Evolutionary conservation across 1,284 basidiomycete species (phyloP), one percentile per base, ranked within the genome.

Genomic region (Moniliella sp.): DNA sequence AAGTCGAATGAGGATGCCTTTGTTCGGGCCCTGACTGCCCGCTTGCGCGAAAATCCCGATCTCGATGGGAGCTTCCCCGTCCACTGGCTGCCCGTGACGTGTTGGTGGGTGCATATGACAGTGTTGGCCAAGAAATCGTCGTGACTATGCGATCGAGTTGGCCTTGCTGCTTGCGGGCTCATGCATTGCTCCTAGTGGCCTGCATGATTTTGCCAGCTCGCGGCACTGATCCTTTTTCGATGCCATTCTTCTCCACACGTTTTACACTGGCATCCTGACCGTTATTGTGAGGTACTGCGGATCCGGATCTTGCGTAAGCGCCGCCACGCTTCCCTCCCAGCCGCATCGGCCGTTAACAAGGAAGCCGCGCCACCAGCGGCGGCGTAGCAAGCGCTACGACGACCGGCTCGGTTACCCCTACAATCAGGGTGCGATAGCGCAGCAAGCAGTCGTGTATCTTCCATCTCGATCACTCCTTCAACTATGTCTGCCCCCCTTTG

Each of bases 121-220:
- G 71, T 18, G 75, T 75, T 10, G 86, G 84, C 36, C 70, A 74
- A 15, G 69, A 73, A 27, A 83, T 94, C 46, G 72, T 97, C 29
- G 86, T 15, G 88, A 94, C 61, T 97, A 91, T 49, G 74, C 75
- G 1, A 70, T 94, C 32, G 88, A 97, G 54, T 77, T 97, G 33
- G 75, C 74, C 4, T 83, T 93, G 1, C 70, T 97, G 11, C 65
- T 76, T 19, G 69, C 86, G 15, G 88, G 88, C 14, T 83, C 83
- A 1, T 74, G 76, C 48, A 78, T 75, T 44, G 76, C 75, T 32
- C 81, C 94, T 18, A 75, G 76, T 18, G 91, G 91, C 4, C 66
- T 97, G 32, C 75, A 73, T 45, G 86, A 97, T 91, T 94, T 51
- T 97, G 88, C 61, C 78, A 83, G 18, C 71, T 97, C 10, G 86